Conservation (phyloP, 805 yeast species). For the Suhomyces sp. region DNA sequence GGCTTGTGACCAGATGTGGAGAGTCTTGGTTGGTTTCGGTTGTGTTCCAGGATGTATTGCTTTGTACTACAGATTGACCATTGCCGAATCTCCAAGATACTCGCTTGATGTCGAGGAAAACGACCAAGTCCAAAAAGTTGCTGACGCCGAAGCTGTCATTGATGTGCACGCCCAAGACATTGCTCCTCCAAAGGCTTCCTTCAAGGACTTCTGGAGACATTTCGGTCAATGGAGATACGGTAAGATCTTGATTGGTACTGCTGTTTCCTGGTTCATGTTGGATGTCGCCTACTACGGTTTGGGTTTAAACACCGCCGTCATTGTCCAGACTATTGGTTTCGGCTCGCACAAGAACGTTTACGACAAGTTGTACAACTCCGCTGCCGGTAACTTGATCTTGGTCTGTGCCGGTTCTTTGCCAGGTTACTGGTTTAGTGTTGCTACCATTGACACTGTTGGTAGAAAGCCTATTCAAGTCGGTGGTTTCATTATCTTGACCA, state of each 20-base stretch:
- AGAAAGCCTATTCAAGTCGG: slow-evolving; percentile 78
- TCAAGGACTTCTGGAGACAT: slow-evolving; percentile 65
- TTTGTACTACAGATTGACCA: slow-evolving; percentile 86
- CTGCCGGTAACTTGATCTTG: slow-evolving; percentile 90
- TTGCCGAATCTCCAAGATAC: slow-evolving; percentile 93
- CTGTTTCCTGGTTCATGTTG: slow-evolving; percentile 86
- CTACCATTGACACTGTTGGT: slow-evolving; percentile 76
- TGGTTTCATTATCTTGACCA: slow-evolving; percentile 72
- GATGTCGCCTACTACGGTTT: slow-evolving; percentile 92
- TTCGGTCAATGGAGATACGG: slow-evolving; percentile 85
- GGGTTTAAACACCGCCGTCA: slow-evolving; percentile 76
- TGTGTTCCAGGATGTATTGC: slow-evolving; percentile 85
- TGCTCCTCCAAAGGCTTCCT: slow-evolving; percentile 79
- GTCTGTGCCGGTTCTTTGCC: slow-evolving; percentile 95
- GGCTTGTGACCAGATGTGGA: slow-evolving; percentile 94
- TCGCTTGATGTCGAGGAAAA: slow-evolving; percentile 70
- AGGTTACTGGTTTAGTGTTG: slow-evolving; percentile 86
- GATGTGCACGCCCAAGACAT: slow-evolving; percentile 36
- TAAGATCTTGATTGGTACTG: slow-evolving; percentile 82
- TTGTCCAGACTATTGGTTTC: slow-evolving; percentile 80
- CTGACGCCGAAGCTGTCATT: slow-evolving; percentile 44
- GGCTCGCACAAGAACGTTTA: slow-evolving; percentile 72
- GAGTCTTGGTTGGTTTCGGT: slow-evolving; percentile 85
- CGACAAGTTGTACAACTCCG: slow-evolving; percentile 64
- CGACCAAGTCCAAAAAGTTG: slow-evolving; percentile 53